Base-by-base conservation (phyloP, 371 early-diverging fungal genomes). In the Fennellomyces sp. region DNA sequence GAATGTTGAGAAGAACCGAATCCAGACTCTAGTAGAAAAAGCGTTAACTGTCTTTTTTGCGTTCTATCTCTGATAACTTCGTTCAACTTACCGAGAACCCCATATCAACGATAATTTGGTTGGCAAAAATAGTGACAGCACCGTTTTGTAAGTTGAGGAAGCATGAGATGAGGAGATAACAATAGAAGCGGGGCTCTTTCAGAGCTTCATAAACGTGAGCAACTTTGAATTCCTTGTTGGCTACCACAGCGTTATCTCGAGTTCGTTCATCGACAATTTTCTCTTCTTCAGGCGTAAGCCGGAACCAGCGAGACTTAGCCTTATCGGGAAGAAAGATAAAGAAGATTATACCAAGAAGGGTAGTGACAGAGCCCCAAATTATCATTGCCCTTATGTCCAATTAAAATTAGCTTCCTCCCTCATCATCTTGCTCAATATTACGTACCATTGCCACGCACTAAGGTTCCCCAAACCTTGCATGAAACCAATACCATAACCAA, bases 291-390 rank as follows among this genome's bases (percentile, higher is more conserved):
- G 64, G 63, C 26, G 70, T 73, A 11, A 71, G 61, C 17, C 58
- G 31, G n/a, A 71, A 60, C 35, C 70, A 66, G 4, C 58, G 26
- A 6, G 72, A 65, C 49, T 70, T 68, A 10, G 78, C 66, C 48
- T 61, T 55, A 54, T 78, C 78, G 27, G 72, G 66, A 21, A 78
- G 58, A 36, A 73, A 74, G 50, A 78, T 64, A 53, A 73, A 74
- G 25, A 63, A 56, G 19, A 63, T 15, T 30, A 72, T n/a, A 2
- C 78, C 78, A 25, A 72, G 41, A 19, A 65, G 12, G 8, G 66
- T 39, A 3, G 78, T 74, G n/a, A 63, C 17, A 36, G 45, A 26
- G 27, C 78, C 78, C 29, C 70, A 60, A 45, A 72, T 62, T 23
- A 76, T 63, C 75, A 75, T 70, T 23, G 62, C 36, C 56, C 3